Evolutionary conservation across 1,284 basidiomycete genomes (phyloP), one percentile per base, ranked within the genome.

Genomic region (Austroboletus niveus): DNA sequence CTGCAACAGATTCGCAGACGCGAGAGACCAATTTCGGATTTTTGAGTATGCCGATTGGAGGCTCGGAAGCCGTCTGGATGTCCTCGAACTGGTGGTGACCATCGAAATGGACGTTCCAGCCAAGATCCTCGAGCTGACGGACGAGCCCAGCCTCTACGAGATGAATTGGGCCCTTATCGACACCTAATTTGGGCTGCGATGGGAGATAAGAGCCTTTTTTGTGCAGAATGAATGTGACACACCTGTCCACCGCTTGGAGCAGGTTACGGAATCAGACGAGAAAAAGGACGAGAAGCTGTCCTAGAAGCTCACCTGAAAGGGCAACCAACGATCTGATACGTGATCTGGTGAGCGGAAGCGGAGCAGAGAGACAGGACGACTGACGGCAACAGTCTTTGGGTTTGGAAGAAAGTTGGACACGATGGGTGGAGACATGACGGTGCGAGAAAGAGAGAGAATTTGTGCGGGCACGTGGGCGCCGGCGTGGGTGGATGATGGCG

Each of bases 81-180:
- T 87, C 84, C 63, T 92, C 87, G 64, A 97, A 96, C 57, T 89
- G 84, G 68, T 95, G 90, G 63, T 94, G 89, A 2, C 91, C 89
- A 57, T 94, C 85, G 66, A 96, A 94, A 46, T 85, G 72, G 62
- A 98, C 94, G 27, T 84, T 77, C 93, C 94, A 98, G 45, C 93
- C 94, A 27, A 99, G 83, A 11, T 75, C 75, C 47, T 79, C 70
- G 47, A 97, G 80, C 68, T 96, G 92, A 15, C 83, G 69, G 43
- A 89, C 68, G 46, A 98, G 81, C 1, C 94, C 94, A 4, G 91
- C 89, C 68, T 91, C 74, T 49, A 97, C 85, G 56, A 98, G 80
- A 62, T 85, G 82, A 60, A 94, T 92, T 5, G 94, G 94, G 36
- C 89, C 94, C 60, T 85, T 79, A 72, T 98, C 94, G n/a, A 97